A percentile compares a stretch with the other conserved stretches of the same genome.
phyloP scores from a whole-genome alignment of 2,329 filamentous ascomycete genomes.

The Colletotrichum plurivorum region DNA sequence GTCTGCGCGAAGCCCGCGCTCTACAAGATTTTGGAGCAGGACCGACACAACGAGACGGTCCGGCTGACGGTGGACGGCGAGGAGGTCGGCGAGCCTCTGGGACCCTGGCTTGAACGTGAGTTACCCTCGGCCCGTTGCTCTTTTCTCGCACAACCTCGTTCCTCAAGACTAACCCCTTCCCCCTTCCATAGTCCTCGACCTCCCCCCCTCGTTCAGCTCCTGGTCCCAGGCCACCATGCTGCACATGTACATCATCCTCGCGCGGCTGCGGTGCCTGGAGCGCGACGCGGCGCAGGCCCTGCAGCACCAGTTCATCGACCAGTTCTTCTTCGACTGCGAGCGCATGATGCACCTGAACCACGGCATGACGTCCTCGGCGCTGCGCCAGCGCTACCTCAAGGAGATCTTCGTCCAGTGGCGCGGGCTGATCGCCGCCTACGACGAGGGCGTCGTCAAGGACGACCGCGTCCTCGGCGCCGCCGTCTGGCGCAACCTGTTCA shows the following conservation, averaged over 20 bases:
- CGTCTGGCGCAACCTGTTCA: slow-evolving; percentile 94
- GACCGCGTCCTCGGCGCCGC: slow-evolving; percentile 85
- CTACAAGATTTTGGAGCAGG: slow-evolving; percentile 80
- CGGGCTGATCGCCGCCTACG: slow-evolving; percentile 85
- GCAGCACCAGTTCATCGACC: slow-evolving; percentile 92
- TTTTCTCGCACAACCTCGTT: neutral
- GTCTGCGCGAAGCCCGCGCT: slow-evolving; percentile 80
- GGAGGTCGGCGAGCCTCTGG: slow-evolving; percentile 81
- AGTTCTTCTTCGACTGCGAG: slow-evolving; percentile 94
- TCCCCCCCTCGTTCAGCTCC: slow-evolving; percentile 90
- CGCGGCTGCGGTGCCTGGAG: slow-evolving; percentile 85
- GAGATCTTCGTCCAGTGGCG: slow-evolving; percentile 96
- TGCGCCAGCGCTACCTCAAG: slow-evolving; percentile 80
- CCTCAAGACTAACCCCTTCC: neutral
- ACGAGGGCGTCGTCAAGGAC: slow-evolving; percentile 83
- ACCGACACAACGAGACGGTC: slow-evolving; percentile 76
- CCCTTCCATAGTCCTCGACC: slow-evolving; percentile 74
- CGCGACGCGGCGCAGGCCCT: slow-evolving; percentile 78
- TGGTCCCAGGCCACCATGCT: slow-evolving; percentile 98
- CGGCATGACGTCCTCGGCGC: slow-evolving; percentile 71
- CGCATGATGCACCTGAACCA: slow-evolving; percentile 87
- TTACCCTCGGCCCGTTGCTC: slow-evolving; percentile 31
- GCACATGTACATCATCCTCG: slow-evolving; percentile 93
- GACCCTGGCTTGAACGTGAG: slow-evolving; percentile 88
- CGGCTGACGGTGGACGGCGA: slow-evolving; percentile 83